These are phyloP conservation scores for Emericellopsis terricola DNA, from an alignment of 495 filamentous ascomycete genomes.

Conservation along the genomic window DNA sequence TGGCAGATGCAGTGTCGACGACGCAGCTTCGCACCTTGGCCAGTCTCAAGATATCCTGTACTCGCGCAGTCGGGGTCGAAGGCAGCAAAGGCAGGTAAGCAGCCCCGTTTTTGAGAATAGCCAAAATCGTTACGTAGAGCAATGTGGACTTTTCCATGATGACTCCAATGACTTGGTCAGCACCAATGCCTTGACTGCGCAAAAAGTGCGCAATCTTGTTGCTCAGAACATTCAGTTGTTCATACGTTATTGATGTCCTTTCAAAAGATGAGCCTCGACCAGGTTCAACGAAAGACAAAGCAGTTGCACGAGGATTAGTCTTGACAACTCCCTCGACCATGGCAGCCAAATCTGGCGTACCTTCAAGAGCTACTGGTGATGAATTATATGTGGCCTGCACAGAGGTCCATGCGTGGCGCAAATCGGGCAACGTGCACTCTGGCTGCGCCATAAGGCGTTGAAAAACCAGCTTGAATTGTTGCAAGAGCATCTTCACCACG, in stretches of 20 bases:
- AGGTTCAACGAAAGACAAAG: slow-evolving; percentile 39
- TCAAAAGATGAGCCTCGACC: slow-evolving; percentile 14
- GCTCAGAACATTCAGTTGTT: slow-evolving; percentile 37
- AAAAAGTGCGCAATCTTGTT: slow-evolving; percentile 48
- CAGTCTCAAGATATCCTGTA: slow-evolving; percentile 33
- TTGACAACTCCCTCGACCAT: slow-evolving; percentile 34
- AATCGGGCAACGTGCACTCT: slow-evolving; percentile 12
- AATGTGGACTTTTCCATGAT: slow-evolving; percentile 51
- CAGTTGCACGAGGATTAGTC: slow-evolving; percentile 29
- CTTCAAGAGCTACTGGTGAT: slow-evolving; percentile 2
- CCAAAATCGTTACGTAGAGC: slow-evolving; percentile 53
- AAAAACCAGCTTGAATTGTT: slow-evolving; percentile 17
- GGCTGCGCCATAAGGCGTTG: slow-evolving; percentile 17
- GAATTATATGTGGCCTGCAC: slow-evolving; percentile 38
- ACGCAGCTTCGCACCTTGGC: slow-evolving; percentile 31
- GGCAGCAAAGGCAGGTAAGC: slow-evolving; percentile 58
- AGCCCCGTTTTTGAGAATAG: slow-evolving; percentile 49
- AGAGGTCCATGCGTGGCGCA: background rate
- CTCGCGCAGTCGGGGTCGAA: slow-evolving; percentile 36
- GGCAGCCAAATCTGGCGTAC: slow-evolving; percentile 18
- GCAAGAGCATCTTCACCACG: slow-evolving; percentile 27
- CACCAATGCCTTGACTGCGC: slow-evolving; percentile 17
- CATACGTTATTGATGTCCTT: slow-evolving; percentile 35
- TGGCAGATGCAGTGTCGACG: slow-evolving; percentile 10
- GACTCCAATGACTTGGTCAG: slow-evolving; percentile 42